These are phyloP conservation scores for Pseudozyma thailandica DNA, from an alignment of 1,284 basidiomycete species.

Conservation along the genomic window DNA sequence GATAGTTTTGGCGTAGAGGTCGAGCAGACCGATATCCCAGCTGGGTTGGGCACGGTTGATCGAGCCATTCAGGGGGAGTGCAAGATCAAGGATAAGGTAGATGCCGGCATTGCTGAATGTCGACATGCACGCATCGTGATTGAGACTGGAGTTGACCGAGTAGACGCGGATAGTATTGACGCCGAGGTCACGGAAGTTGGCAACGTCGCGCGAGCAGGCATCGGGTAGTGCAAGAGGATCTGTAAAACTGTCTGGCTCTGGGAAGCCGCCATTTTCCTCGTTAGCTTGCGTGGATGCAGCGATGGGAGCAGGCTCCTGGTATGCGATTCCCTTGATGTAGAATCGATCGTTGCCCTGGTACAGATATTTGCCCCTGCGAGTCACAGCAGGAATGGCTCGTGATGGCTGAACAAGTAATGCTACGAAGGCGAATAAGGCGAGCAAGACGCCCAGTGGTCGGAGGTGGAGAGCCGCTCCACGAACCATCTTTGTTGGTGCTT, in stretches of 20 bases:
- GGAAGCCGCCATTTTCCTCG: constrained; percentile 72
- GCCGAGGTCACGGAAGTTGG: constrained; percentile 74
- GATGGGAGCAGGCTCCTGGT: constrained; percentile 82
- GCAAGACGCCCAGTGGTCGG: constrained; percentile 12
- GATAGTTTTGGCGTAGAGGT: constrained; percentile 82
- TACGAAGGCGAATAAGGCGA: constrained; percentile 12
- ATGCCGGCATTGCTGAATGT: constrained; percentile 81
- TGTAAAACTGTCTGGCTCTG: constrained; percentile 75
- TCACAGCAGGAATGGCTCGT: constrained; percentile 25
- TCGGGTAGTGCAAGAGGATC: constrained; percentile 79
- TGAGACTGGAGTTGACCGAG: constrained; percentile 77
- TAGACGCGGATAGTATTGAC: constrained; percentile 77
- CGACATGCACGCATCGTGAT: constrained; percentile 88
- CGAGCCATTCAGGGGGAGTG: constrained; percentile 84
- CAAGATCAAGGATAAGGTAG: constrained; percentile 89
- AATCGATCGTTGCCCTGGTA: constrained; percentile 79
- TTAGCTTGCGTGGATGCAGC: constrained; percentile 71
- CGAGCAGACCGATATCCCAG: constrained; percentile 85
- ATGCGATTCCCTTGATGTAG: constrained; percentile 90
- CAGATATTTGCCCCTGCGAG: constrained; percentile 79
- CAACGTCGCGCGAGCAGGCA: constrained; percentile 81
- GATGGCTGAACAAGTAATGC: constrained; percentile 14
- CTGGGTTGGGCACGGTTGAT: constrained; percentile 80
- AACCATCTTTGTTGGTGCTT: constrained; percentile 12
- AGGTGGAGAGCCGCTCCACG: constrained; percentile 4